These are phyloP conservation scores for Arthrobotrys pseudoclavata DNA, from an alignment of 2,329 filamentous ascomycete species.

Conservation along the genomic window DNA sequence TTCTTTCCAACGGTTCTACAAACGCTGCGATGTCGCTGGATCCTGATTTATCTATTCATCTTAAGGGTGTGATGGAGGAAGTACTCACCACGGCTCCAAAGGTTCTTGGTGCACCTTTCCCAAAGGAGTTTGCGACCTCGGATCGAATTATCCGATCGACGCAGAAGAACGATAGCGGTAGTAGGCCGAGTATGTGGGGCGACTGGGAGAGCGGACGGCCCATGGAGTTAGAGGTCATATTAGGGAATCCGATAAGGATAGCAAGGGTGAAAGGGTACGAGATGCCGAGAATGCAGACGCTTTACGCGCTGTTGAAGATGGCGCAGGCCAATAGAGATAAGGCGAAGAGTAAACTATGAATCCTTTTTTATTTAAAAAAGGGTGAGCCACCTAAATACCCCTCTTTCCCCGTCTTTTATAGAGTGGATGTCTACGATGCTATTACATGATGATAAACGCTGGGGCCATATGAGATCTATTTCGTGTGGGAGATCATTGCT, in stretches of 20 bases:
- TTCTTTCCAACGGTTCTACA: constrained; percentile 73
- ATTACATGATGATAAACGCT: constrained; percentile 52
- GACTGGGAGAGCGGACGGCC: constrained; percentile 77
- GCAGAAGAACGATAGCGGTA: constrained; percentile 74
- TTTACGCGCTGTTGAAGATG: constrained; percentile 58
- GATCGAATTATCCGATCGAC: constrained; percentile 74
- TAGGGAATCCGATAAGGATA: constrained; percentile 78
- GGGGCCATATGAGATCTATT: constrained; percentile 60
- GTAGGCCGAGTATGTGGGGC: constrained; percentile 76
- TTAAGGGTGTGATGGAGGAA: constrained; percentile 78
- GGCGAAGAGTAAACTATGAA: constrained; percentile 35
- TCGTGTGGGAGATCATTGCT: constrained; percentile 48
- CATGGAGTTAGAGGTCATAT: constrained; percentile 79
- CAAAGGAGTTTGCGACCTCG: constrained; percentile 73
- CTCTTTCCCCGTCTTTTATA: not conserved
- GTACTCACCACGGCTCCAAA: constrained; percentile 53
- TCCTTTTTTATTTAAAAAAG: not conserved
- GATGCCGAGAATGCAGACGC: constrained; percentile 72
- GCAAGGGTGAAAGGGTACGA: constrained; percentile 75
- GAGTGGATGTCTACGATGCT: not conserved
- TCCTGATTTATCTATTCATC: constrained; percentile 73
- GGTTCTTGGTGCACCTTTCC: constrained; percentile 48
- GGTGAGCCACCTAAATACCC: constrained; percentile 3
- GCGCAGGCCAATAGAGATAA: constrained; percentile 50
- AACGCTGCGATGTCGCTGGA: constrained; percentile 77